These are phyloP conservation scores for Trametes sanguinea DNA, from an alignment of 768 basidiomycete genomes.

Conservation along the genomic window DNA sequence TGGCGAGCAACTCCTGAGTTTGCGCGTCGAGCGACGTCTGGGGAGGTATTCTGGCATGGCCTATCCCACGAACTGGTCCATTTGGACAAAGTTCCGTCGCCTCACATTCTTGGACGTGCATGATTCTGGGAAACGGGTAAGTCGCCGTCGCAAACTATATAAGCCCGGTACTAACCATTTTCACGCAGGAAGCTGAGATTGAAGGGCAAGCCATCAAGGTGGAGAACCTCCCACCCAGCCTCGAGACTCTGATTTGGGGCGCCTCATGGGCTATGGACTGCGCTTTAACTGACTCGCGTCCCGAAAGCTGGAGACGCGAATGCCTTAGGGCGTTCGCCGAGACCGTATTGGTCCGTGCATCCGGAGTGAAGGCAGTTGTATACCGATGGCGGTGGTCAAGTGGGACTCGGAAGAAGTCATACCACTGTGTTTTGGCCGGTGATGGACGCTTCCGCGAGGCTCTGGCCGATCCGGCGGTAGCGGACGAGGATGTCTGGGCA, in stretches of 20 bases:
- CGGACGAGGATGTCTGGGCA: neutral
- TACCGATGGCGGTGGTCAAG: neutral
- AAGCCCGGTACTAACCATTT: neutral
- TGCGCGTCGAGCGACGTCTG: neutral
- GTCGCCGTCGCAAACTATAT: neutral
- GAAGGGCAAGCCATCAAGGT: neutral
- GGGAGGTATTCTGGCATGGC: neutral
- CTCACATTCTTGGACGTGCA: slow-evolving; percentile 3
- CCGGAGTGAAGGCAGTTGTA: neutral
- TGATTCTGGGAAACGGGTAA: neutral
- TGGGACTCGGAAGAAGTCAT: neutral
- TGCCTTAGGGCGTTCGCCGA: neutral
- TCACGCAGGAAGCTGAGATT: neutral
- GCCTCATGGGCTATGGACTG: slow-evolving; percentile 4
- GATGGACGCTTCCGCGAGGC: neutral
- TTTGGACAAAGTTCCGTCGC: neutral
- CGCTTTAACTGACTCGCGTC: slow-evolving; percentile 1
- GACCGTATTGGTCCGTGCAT: neutral
- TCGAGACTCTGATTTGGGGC: slow-evolving; percentile 1
- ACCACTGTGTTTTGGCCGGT: neutral
- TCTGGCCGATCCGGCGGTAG: neutral
- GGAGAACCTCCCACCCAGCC: neutral
- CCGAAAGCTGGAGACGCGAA: neutral
- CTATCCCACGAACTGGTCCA: slow-evolving; percentile 1
- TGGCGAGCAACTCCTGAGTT: slow-evolving; percentile 2